Percentiles rank a stretch among this genome's conserved stretches.
These are phyloP conservation scores for Thelonectria discophora DNA, from an alignment of 2,329 filamentous ascomycete species.

Conservation along the genomic window DNA sequence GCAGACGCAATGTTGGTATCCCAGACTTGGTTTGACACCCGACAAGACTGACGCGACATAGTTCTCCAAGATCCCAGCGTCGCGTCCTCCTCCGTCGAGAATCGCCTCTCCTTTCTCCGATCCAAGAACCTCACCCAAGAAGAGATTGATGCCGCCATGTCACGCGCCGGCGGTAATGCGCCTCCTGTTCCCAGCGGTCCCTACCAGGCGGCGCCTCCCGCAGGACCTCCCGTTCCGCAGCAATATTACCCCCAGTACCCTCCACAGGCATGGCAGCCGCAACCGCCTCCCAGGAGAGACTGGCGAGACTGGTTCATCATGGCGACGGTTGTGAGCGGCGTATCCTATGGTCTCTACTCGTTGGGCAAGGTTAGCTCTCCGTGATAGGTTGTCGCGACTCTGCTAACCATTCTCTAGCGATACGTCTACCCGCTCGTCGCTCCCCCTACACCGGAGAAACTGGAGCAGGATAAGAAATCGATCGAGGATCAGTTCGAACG, in stretches of 20 bases:
- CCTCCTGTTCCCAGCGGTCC: slow-evolving; percentile 52
- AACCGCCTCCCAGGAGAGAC: slow-evolving; percentile 78
- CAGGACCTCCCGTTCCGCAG: slow-evolving; percentile 54
- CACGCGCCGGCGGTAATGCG: slow-evolving; percentile 73
- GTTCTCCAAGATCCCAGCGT: slow-evolving; percentile 96
- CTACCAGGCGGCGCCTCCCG: slow-evolving; percentile 56
- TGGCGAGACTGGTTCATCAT: slow-evolving; percentile 99
- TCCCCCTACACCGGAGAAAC: slow-evolving; percentile 90
- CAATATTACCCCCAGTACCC: slow-evolving; percentile 59
- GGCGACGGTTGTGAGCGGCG: slow-evolving; percentile 91
- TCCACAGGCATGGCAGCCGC: slow-evolving; percentile 66
- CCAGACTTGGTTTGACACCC: neutral
- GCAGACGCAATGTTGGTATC: slow-evolving; percentile 54
- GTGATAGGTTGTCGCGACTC: neutral
- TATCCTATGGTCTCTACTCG: slow-evolving; percentile 88
- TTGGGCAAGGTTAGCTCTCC: slow-evolving; percentile 75
- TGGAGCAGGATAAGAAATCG: slow-evolving; percentile 91
- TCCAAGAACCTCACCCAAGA: slow-evolving; percentile 98
- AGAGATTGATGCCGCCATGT: slow-evolving; percentile 86
- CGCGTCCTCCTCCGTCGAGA: slow-evolving; percentile 87
- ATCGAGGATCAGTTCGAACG: slow-evolving; percentile 95
- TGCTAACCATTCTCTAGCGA: slow-evolving; percentile 63
- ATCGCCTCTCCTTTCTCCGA: slow-evolving; percentile 89
- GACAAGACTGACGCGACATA: slow-evolving; percentile 49
- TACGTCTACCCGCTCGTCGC: slow-evolving; percentile 92